Base-by-base conservation (phyloP, 176 grass and related monocot genomes). In the Aegilops sharonensis region DNA sequence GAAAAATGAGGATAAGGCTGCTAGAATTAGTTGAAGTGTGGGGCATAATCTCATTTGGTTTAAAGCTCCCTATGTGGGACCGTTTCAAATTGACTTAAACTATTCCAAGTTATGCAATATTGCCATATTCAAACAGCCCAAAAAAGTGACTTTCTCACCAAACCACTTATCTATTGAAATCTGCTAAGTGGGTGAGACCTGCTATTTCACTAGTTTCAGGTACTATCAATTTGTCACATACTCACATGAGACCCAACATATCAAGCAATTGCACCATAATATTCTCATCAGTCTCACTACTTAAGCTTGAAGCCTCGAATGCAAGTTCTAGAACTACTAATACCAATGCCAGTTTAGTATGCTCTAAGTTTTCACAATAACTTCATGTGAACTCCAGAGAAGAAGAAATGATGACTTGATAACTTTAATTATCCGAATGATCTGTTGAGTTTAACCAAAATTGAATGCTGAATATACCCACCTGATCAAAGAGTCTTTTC, bases 401-500 rank as follows among this genome's bases (percentile, higher is more conserved):
- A 71, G 84, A 50, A 15, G 11, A 80, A 35, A 83, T 52, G 64
- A 8, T 60, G 36, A 74, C 29, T 40, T 17, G 20, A 24, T 24
- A 31, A 48, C 25, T 50, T 36, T 37, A 27, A 17, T 40, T 24
- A 74, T 50, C 23, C 42, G 3, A 75, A 75, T 29, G 23, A 75
- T 45, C 42, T 10, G 2, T 18, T 23, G 32, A 36, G 31, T 37
- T 71, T 83, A 24, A 57, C 52, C 36, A 42, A 74, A 83, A 72
- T 25, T 83, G 25, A n/a, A 48, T 45, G 23, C 20, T 40, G 68
- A 72, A 4, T 36, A 68, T 70, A 78, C 57, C 1, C 77, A 95
- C 93, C 91, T 91, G 88, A 37, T 89, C 87, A 74, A 63, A 84
- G 37, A 95, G 86, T 77, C 82, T 81, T 81, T 91, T 91, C 88